phyloP scores from a whole-genome alignment of 225 moss, liverwort and hornwort genomes.

The Ulota crispa region DNA sequence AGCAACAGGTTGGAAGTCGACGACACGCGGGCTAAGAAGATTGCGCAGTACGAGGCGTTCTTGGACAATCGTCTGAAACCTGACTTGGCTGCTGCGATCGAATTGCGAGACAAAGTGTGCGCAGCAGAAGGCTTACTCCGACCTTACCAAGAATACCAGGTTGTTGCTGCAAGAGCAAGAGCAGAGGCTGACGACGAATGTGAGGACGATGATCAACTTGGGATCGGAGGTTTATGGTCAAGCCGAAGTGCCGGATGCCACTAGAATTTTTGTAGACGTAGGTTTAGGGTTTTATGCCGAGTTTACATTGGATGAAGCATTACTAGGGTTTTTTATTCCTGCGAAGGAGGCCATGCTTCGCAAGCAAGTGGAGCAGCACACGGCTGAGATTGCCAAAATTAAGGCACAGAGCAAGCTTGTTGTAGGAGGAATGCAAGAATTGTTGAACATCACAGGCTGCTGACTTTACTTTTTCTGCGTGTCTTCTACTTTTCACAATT shows the following conservation, averaged over 20 bases:
- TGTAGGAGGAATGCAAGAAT: constrained; percentile 75
- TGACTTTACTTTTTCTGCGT: too few relatives aligned
- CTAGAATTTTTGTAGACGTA: constrained; percentile 76
- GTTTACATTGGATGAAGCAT: constrained; percentile 85
- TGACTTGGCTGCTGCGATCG: constrained; percentile 48
- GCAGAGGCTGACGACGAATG: constrained; percentile 52
- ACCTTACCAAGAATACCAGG: constrained; percentile 76
- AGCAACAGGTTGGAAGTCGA: constrained; percentile 32
- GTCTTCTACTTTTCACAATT: too few relatives aligned
- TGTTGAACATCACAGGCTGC: constrained; percentile 62
- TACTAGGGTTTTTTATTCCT: constrained; percentile 48
- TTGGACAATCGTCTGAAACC: constrained; percentile 59
- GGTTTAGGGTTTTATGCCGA: constrained; percentile 91
- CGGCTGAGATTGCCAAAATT: constrained; percentile 59
- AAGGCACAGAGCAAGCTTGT: constrained; percentile 90
- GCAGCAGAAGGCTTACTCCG: constrained; percentile 54
- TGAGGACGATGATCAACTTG: constrained; percentile 84
- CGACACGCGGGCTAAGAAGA: constrained; percentile 45
- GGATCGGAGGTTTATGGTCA: constrained; percentile 89
- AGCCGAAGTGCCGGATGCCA: constrained; percentile 84
- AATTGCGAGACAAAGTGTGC: constrained; percentile 49
- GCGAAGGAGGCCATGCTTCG: constrained; percentile 57
- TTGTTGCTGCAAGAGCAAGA: constrained; percentile 53
- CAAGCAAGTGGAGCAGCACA: constrained; percentile 66
- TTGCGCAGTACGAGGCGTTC: constrained; percentile 57